phyloP scores from a whole-genome alignment of 1,284 basidiomycete species.

The Fomitopsis pinicola region DNA sequence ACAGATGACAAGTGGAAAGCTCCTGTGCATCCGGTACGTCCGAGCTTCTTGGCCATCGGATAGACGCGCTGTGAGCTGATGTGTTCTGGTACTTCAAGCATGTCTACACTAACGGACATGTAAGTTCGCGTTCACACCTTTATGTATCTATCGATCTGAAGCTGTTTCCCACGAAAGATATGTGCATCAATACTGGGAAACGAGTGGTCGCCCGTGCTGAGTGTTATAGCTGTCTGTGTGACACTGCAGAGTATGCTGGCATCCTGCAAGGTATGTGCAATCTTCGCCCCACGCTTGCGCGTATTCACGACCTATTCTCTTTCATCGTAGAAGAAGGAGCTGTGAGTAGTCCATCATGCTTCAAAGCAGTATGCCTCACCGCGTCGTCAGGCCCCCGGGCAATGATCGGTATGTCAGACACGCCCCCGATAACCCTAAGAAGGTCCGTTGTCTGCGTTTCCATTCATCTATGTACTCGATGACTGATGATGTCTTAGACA shows the following conservation, averaged over 20 bases:
- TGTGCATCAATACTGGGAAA: slow-evolving; percentile 83
- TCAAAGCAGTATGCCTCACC: background rate
- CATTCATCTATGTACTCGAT: background rate
- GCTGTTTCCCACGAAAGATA: slow-evolving; percentile 41
- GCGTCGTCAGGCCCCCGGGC: slow-evolving; percentile 55
- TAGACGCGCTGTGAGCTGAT: slow-evolving; percentile 1
- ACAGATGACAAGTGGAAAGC: slow-evolving; percentile 55
- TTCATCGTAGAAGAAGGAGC: slow-evolving; percentile 59
- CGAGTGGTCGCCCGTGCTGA: slow-evolving; percentile 84
- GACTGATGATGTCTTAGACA: slow-evolving; percentile 7
- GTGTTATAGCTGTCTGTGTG: slow-evolving; percentile 72
- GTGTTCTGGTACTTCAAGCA: slow-evolving; percentile 43
- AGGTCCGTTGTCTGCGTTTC: slow-evolving; percentile 41
- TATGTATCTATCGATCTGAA: background rate
- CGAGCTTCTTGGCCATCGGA: background rate
- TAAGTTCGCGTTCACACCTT: slow-evolving; percentile 32
- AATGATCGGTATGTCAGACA: slow-evolving; percentile 75
- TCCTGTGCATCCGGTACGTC: slow-evolving; percentile 71
- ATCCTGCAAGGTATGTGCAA: slow-evolving; percentile 66
- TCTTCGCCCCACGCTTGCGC: background rate
- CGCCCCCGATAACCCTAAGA: slow-evolving; percentile 87
- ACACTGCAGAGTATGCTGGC: slow-evolving; percentile 86
- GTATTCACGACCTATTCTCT: slow-evolving; percentile 1
- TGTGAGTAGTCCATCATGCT: slow-evolving; percentile 36
- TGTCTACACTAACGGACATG: slow-evolving; percentile 83